phyloP scores from a whole-genome alignment of 2,329 filamentous ascomycete genomes.

The Calonectria naviculata region DNA sequence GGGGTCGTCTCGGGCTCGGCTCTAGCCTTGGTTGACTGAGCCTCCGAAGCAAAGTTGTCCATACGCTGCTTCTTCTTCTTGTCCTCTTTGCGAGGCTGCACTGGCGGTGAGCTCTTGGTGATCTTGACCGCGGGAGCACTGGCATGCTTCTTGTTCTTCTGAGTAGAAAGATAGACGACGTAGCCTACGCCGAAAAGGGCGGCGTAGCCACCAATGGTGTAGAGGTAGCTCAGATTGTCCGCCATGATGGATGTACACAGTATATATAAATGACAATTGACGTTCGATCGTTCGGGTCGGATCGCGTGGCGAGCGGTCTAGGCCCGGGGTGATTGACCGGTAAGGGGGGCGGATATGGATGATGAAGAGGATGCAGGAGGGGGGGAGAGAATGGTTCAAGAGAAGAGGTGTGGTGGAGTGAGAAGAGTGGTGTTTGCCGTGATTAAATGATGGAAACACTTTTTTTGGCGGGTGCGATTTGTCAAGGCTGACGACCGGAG shows the following conservation, averaged over 20 bases:
- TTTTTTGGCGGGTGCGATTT: slow-evolving; percentile 17
- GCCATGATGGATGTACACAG: slow-evolving; percentile 41
- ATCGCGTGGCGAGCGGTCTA: slow-evolving; percentile 26
- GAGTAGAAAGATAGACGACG: slow-evolving; percentile 49
- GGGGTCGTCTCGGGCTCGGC: slow-evolving; percentile 40
- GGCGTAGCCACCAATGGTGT: slow-evolving; percentile 51
- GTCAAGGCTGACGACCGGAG: slow-evolving; percentile 17
- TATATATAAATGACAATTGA: slow-evolving; percentile 1
- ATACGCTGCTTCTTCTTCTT: slow-evolving; percentile 59
- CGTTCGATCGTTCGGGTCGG: slow-evolving; percentile 16
- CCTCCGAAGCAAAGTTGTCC: slow-evolving; percentile 52
- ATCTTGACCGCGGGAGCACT: slow-evolving; percentile 41
- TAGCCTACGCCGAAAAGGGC: slow-evolving; percentile 50
- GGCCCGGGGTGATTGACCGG: slow-evolving; percentile 21
- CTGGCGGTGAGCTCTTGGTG: slow-evolving; percentile 40
- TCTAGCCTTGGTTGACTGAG: slow-evolving; percentile 56
- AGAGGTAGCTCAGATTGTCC: slow-evolving; percentile 49
- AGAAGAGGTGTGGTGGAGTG: slow-evolving; percentile 13
- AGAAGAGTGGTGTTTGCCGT: slow-evolving; percentile 5
- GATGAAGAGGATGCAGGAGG: slow-evolving; percentile 6
- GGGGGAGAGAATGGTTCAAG: slow-evolving; percentile 9
- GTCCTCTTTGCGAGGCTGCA: slow-evolving; percentile 52
- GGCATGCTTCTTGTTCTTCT: slow-evolving; percentile 46
- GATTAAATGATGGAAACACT: slow-evolving; percentile 18
- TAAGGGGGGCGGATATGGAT: slow-evolving; percentile 13